A percentile compares a stretch with the other conserved stretches of the same genome.
These are phyloP conservation scores for Aureobasidium musti DNA, from an alignment of 2,329 filamentous ascomycete genomes.

Conservation along the genomic window DNA sequence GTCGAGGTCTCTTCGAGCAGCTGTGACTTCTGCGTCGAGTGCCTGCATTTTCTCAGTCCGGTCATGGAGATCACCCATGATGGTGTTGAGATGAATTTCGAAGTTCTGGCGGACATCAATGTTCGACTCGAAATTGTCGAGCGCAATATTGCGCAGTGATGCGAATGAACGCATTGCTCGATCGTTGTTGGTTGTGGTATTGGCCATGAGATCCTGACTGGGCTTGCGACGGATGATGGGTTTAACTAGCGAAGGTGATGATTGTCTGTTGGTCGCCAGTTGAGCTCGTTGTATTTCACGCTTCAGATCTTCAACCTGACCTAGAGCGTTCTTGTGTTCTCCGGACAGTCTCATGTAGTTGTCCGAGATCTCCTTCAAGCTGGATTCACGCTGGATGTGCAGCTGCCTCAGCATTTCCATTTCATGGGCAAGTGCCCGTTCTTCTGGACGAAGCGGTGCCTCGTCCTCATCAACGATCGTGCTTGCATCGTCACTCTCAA, in stretches of 20 bases:
- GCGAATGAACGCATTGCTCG: constrained; percentile 89
- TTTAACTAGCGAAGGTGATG: constrained; percentile 43
- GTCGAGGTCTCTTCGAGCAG: constrained; percentile 93
- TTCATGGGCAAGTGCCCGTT: constrained; percentile 54
- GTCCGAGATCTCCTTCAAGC: constrained; percentile 69
- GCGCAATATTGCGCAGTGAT: constrained; percentile 82
- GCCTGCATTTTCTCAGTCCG: constrained; percentile 88
- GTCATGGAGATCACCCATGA: constrained; percentile 86
- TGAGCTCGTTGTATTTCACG: constrained; percentile 73
- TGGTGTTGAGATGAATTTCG: constrained; percentile 84
- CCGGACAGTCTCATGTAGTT: constrained; percentile 82
- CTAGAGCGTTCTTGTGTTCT: constrained; percentile 77
- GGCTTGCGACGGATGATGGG: constrained; percentile 87
- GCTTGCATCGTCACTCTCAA: constrained; percentile 49
- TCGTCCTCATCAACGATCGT: constrained; percentile 31
- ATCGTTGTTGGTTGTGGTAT: constrained; percentile 58
- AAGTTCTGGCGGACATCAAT: constrained; percentile 90
- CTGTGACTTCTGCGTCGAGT: constrained; percentile 79
- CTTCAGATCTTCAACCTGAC: constrained; percentile 89
- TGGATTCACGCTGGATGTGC: constrained; percentile 73
- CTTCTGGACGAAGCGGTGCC: constrained; percentile 32
- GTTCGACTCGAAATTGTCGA: constrained; percentile 78
- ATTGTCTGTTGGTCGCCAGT: constrained; percentile 35
- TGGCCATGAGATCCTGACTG: constrained; percentile 69
- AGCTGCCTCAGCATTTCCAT: constrained; percentile 69